These are phyloP conservation scores for Yamadazyma endophytica DNA, from an alignment of 805 yeast species.

Conservation along the genomic window DNA sequence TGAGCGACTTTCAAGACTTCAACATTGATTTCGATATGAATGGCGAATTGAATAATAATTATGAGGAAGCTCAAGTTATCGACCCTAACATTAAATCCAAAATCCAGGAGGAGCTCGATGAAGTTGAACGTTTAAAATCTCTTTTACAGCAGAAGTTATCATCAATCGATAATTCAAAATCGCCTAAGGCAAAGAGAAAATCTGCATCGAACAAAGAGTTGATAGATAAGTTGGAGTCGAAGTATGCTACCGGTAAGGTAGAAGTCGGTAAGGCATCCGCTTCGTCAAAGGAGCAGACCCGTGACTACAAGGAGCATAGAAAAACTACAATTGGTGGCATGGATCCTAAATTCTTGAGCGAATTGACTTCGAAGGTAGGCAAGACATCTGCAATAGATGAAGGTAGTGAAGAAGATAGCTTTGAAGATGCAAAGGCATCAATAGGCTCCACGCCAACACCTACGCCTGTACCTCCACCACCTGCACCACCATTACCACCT, in stretches of 20 bases:
- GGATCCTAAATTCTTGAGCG: conserved; percentile 51
- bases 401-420: conserved; percentile 13
- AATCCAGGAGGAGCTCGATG: conserved; percentile 38
- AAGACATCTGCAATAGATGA: conserved; percentile 35
- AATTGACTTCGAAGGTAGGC: conserved; percentile 47
- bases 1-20: conserved; percentile 60
- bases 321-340: conserved; percentile 33
- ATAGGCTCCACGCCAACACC: conserved; percentile 3
- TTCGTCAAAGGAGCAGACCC: conserved; percentile 10
- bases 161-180: conserved; percentile 13
- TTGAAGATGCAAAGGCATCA: conserved; percentile 8
- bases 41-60: conserved; percentile 7
- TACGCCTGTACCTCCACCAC: conserved; percentile 21
- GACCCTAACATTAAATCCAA: conserved; percentile 34
- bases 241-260: conserved; percentile 43
- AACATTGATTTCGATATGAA: conserved; percentile 47
- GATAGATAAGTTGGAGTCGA: conserved; percentile 37
- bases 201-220: conserved; percentile 10
- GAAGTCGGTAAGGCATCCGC: conserved; percentile 11
- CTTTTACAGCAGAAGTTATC: conserved; percentile 37
- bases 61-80: conserved; percentile 14
- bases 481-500: conserved; percentile 14
- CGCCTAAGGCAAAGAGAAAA: conserved; percentile 11
- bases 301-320: conserved; percentile 25
- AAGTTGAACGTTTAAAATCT: conserved; percentile 37